phyloP scores from a whole-genome alignment of 129 eudicot genomes.

The Oenanthe sinensis region DNA sequence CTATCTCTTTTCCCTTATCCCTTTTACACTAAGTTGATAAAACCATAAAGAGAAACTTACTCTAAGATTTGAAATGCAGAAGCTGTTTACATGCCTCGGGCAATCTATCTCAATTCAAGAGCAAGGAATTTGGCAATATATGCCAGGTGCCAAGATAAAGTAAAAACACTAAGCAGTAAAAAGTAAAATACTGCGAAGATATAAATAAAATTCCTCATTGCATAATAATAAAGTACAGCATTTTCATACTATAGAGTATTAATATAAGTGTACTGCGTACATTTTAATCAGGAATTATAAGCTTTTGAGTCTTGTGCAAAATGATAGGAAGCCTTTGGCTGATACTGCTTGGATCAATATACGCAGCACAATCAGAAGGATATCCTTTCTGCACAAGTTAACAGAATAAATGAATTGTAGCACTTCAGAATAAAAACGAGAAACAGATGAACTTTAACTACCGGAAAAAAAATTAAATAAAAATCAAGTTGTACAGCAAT shows the following conservation, averaged over 20 bases:
- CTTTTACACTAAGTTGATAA: background rate
- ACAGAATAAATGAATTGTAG: background rate
- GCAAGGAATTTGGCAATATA: background rate
- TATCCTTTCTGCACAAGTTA: slow-evolving; percentile 70
- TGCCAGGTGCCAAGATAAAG: background rate
- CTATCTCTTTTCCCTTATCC: background rate
- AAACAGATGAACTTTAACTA: background rate
- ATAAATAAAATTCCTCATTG: slow-evolving; percentile 6
- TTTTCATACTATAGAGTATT: slow-evolving; percentile 15
- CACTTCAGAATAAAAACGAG: background rate
- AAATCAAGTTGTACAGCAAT: background rate
- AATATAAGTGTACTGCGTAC: slow-evolving; percentile 49
- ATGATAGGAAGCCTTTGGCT: slow-evolving; percentile 74
- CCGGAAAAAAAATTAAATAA: background rate
- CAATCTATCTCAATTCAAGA: background rate
- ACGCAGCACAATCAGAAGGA: slow-evolving; percentile 78
- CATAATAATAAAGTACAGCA: slow-evolving; percentile 16
- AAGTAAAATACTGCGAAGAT: slow-evolving; percentile 2
- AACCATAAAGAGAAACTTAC: background rate
- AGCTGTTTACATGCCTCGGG: background rate
- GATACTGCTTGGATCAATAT: slow-evolving; percentile 75
- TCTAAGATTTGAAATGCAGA: background rate
- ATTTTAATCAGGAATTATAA: slow-evolving; percentile 30
- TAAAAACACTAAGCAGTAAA: background rate
- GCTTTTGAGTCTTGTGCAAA: slow-evolving; percentile 81